Evolutionary conservation across 306 rosid species (phyloP).

Genomic region (Begonia masoniana): DNA sequence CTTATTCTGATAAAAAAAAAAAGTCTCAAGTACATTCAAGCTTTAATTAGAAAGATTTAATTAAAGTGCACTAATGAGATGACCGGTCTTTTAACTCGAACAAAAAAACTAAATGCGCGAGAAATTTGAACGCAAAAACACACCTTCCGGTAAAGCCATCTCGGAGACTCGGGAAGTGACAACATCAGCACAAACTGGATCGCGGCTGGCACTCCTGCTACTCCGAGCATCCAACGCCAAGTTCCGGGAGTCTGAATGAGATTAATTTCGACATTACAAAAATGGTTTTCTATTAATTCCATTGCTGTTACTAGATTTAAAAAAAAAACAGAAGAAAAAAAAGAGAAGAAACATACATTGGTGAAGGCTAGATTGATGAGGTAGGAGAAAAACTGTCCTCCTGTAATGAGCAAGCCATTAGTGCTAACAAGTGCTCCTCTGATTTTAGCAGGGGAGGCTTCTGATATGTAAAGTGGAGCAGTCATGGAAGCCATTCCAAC

Average conservation of each 20-base stretch:
- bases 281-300: neutral
- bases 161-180: constrained; percentile 78
- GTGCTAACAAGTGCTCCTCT: constrained; percentile 75
- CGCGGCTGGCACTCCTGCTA: constrained; percentile 55
- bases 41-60: too few species aligned
- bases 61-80: too few species aligned
- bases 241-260: constrained; percentile 43
- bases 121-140: too few species aligned
- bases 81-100: too few species aligned
- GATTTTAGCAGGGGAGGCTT: constrained; percentile 70
- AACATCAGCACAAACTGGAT: constrained; percentile 57
- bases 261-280: neutral
- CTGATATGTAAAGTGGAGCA: constrained; percentile 77
- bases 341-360: constrained; percentile 20
- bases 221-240: constrained; percentile 92
- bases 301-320: neutral
- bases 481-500: constrained; percentile 95
- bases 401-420: constrained; percentile 60
- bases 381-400: constrained; percentile 74
- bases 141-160: constrained; percentile 78
- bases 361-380: constrained; percentile 68
- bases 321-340: neutral
- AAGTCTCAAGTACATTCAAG: too few species aligned
- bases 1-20: constrained; percentile 23
- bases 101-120: too few species aligned